phyloP scores from a whole-genome alignment of 1,284 basidiomycete genomes.

The Austropuccinia psidii region DNA sequence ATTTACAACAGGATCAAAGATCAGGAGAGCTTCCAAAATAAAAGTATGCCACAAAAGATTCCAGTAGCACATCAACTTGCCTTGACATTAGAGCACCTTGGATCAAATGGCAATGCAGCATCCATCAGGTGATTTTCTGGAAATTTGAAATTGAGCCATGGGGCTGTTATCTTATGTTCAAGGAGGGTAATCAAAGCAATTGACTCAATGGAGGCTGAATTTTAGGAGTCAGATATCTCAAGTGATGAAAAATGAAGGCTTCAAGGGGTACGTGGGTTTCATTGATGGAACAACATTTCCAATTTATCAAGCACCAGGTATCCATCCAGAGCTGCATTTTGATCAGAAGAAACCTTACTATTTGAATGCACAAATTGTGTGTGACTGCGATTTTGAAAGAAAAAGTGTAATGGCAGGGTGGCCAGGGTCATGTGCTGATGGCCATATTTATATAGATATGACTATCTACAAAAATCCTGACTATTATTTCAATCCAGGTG shows the following conservation, averaged over 20 bases:
- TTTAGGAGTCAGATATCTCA: not conserved
- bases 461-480: not conserved
- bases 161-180: not conserved
- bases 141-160: not conserved
- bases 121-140: not conserved
- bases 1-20: conserved; percentile 9
- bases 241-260: not conserved
- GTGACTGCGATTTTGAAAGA: not conserved
- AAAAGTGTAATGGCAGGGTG: not conserved
- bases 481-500: not conserved
- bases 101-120: not conserved
- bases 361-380: conserved; percentile 14
- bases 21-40: not conserved
- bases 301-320: not conserved
- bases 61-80: not conserved
- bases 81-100: not conserved
- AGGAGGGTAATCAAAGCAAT: not conserved
- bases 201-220: not conserved
- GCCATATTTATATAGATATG: not conserved
- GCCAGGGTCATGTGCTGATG: not conserved
- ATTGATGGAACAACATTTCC: not conserved
- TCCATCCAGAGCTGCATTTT: not conserved
- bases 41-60: not conserved
- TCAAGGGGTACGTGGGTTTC: not conserved
- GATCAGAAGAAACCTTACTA: not conserved